Evolutionary conservation across 2,329 filamentous ascomycete genomes (phyloP).

Genomic region (Colletotrichum graminicola): DNA sequence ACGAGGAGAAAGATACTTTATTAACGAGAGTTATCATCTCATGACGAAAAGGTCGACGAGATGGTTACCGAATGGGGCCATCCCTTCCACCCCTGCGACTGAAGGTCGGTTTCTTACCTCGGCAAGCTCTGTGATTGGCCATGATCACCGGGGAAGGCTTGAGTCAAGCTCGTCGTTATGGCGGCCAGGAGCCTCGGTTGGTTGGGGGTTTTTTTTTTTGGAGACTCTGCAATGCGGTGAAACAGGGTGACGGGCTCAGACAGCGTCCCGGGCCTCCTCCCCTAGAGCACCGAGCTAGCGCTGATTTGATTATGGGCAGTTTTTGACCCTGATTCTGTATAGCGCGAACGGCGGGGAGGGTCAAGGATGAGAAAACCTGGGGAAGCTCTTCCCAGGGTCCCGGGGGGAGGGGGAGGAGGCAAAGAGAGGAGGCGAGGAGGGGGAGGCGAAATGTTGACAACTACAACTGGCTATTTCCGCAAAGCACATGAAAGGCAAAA

Average conservation of each 20-base stretch:
- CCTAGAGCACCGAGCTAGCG: constrained; percentile 1
- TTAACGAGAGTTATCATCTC: constrained; percentile 14
- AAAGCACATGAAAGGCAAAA: constrained; percentile 17
- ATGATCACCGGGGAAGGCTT: not conserved
- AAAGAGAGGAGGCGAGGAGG: constrained; percentile 7
- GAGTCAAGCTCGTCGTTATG: constrained; percentile 15
- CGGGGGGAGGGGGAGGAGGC: not conserved
- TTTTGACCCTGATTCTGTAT: not conserved
- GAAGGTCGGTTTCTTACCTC: constrained; percentile 28
- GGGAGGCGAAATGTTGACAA: constrained; percentile 34
- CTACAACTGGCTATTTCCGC: constrained; percentile 3
- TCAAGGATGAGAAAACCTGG: constrained; percentile 34
- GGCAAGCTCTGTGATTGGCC: constrained; percentile 35
- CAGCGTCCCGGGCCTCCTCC: constrained; percentile 17
- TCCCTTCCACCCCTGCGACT: not conserved
- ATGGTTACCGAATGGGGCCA: constrained; percentile 35
- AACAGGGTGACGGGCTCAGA: not conserved
- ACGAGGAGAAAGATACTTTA: too few relatives aligned
- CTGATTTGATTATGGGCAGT: not conserved
- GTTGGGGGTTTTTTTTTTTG: too few relatives aligned
- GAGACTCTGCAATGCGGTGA: not conserved
- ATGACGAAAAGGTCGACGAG: constrained; percentile 9
- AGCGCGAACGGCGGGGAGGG: constrained; percentile 30
- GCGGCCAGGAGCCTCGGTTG: constrained; percentile 39
- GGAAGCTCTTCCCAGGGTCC: constrained; percentile 33